Conservation (phyloP, 2,329 filamentous ascomycete genomes). For the Cladosporium sp. region DNA sequence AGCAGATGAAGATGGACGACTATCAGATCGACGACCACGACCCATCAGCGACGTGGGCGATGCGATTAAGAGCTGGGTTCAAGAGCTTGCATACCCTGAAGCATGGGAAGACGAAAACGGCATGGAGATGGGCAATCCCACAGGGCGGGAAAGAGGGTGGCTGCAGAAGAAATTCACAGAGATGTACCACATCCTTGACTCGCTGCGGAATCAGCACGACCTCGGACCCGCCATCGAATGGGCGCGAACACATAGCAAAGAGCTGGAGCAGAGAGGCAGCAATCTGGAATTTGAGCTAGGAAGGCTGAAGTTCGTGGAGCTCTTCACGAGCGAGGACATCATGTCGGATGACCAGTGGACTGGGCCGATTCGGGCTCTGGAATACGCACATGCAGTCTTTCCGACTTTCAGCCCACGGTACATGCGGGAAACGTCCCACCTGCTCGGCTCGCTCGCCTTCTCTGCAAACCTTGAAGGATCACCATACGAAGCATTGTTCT, state of each 20-base stretch:
- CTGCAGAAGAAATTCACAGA: conserved; percentile 77
- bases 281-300: conserved; percentile 94
- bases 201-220: conserved; percentile 67
- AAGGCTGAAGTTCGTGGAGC: conserved; percentile 82
- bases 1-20: conserved; percentile 5
- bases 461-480: conserved; percentile 68
- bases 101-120: conserved; percentile 9
- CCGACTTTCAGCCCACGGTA: conserved; percentile 70
- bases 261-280: conserved; percentile 76
- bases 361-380: conserved; percentile 62
- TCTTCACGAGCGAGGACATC: conserved; percentile 61
- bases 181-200: conserved; percentile 85
- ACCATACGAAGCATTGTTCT: conserved; percentile 76
- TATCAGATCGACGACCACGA: not conserved
- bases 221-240: conserved; percentile 81
- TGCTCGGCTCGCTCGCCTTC: conserved; percentile 78
- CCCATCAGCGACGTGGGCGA: conserved; percentile 7
- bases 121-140: not conserved
- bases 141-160: conserved; percentile 28
- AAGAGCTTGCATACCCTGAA: conserved; percentile 13
- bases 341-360: conserved; percentile 46
- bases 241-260: conserved; percentile 66
- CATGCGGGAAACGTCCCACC: conserved; percentile 71
- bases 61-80: conserved; percentile 7
- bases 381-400: conserved; percentile 74